Evolutionary conservation across 2,329 filamentous ascomycete species (phyloP).

Genomic region (Pestalotiopsis sp.): DNA sequence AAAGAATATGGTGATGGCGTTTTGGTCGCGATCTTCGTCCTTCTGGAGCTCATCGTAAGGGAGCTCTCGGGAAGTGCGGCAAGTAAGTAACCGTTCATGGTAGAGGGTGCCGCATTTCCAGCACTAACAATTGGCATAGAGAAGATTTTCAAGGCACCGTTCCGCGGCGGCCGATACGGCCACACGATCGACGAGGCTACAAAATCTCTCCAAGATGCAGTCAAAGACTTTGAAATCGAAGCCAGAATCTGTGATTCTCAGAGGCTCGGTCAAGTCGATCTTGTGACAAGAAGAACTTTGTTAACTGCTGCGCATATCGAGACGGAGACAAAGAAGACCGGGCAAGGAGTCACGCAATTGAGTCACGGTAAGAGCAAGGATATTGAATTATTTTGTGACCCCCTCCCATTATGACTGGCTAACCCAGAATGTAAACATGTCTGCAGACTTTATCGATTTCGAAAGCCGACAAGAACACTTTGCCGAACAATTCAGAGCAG

Average conservation of each 20-base stretch:
- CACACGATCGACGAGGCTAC: conserved; percentile 12
- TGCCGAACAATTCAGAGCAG: conserved; percentile 1
- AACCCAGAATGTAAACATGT: too few species aligned
- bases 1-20: conserved; percentile 15
- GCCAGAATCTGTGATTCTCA: conserved; percentile 15
- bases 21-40: conserved; percentile 16
- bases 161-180: conserved; percentile 17
- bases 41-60: conserved; percentile 16
- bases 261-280: conserved; percentile 15
- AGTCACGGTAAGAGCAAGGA: not conserved
- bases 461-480: not conserved
- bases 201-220: conserved; percentile 9
- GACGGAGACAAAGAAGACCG: not conserved
- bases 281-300: not conserved
- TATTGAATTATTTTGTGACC: not conserved
- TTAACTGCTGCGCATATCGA: not conserved
- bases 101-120: too few species aligned
- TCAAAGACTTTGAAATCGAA: conserved; percentile 13
- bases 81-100: conserved; percentile 11
- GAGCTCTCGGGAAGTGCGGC: conserved; percentile 15
- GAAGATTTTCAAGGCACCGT: conserved; percentile 13
- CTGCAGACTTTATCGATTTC: not conserved
- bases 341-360: not conserved
- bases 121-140: not conserved
- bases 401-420: not conserved